These are phyloP conservation scores for Pontederia crassipes DNA, from an alignment of 176 grass and related monocot species.

Conservation along the genomic window DNA sequence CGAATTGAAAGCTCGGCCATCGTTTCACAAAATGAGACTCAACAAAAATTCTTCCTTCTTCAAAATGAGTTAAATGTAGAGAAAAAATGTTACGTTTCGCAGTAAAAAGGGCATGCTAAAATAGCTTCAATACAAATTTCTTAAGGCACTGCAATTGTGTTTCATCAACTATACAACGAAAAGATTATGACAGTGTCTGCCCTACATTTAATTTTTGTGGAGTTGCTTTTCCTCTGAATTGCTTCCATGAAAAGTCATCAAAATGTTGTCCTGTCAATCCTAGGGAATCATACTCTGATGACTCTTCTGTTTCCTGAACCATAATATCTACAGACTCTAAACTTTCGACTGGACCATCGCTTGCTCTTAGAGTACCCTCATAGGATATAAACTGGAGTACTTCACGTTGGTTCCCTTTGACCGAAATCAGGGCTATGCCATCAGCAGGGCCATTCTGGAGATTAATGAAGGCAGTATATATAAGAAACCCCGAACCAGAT, in stretches of 20 bases:
- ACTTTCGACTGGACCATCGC: conserved; percentile 28
- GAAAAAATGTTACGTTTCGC: too few species aligned
- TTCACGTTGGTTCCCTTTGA: conserved; percentile 4
- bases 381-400: conserved; percentile 30
- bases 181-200: conserved; percentile 10
- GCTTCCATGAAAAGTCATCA: conserved; percentile 23
- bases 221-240: conserved; percentile 8
- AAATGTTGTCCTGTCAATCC: conserved; percentile 12
- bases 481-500: conserved; percentile 14
- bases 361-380: conserved; percentile 20
- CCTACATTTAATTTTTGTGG: conserved; percentile 25
- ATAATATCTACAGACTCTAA: conserved; percentile 21
- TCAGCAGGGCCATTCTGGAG: conserved; percentile 32
- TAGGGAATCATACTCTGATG: conserved; percentile 27
- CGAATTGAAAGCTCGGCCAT: too few species aligned
- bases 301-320: conserved; percentile 21
- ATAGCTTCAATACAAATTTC: too few species aligned
- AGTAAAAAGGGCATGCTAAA: too few species aligned
- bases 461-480: conserved; percentile 10
- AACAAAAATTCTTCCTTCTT: too few species aligned
- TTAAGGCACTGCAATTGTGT: too few species aligned
- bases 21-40: too few species aligned
- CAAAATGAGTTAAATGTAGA: too few species aligned
- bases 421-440: conserved; percentile 26
- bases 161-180: too few species aligned